phyloP scores from a whole-genome alignment of 495 filamentous ascomycete species.

The Saxispiralis lemnorum region DNA sequence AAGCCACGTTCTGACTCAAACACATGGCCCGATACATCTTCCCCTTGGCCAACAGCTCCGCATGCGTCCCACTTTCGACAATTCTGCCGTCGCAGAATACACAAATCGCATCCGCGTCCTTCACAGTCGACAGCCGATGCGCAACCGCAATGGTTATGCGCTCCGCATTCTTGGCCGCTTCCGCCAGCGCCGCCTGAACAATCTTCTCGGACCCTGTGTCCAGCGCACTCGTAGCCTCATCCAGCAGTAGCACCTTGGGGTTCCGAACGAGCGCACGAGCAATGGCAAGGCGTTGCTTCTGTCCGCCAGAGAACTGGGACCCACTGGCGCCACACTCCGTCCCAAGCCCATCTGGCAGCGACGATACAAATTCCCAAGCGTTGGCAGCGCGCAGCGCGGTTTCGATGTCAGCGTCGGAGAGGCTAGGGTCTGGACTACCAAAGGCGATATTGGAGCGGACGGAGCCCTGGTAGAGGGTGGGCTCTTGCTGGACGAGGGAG shows the following conservation, averaged over 20 bases:
- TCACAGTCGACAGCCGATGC: conserved; percentile 37
- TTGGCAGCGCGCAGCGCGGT: conserved; percentile 41
- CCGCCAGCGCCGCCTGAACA: conserved; percentile 51
- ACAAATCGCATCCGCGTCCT: conserved; percentile 37
- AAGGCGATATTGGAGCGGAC: conserved; percentile 18
- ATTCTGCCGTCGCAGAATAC: conserved; percentile 29
- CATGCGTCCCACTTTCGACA: conserved; percentile 36
- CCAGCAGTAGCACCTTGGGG: conserved; percentile 52
- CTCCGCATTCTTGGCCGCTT: conserved; percentile 35
- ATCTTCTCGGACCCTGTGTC: conserved; percentile 57
- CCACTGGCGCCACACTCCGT: conserved; percentile 48
- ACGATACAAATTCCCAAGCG: conserved; percentile 43
- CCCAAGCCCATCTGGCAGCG: conserved; percentile 39
- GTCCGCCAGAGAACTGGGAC: conserved; percentile 52
- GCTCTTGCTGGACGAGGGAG: conserved; percentile 18
- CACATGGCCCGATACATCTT: conserved; percentile 38
- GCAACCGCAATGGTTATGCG: conserved; percentile 60
- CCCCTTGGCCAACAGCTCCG: conserved; percentile 28
- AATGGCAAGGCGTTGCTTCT: conserved; percentile 60
- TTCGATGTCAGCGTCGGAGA: conserved; percentile 34
- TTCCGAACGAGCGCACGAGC: conserved; percentile 58
- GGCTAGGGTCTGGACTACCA: conserved; percentile 14
- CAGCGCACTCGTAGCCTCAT: conserved; percentile 63
- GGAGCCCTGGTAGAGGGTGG: conserved; percentile 15
- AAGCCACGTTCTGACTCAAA: conserved; percentile 11